These are phyloP conservation scores for Phaeomoniella chlamydospora DNA, from an alignment of 2,329 filamentous ascomycete species.

Conservation along the genomic window DNA sequence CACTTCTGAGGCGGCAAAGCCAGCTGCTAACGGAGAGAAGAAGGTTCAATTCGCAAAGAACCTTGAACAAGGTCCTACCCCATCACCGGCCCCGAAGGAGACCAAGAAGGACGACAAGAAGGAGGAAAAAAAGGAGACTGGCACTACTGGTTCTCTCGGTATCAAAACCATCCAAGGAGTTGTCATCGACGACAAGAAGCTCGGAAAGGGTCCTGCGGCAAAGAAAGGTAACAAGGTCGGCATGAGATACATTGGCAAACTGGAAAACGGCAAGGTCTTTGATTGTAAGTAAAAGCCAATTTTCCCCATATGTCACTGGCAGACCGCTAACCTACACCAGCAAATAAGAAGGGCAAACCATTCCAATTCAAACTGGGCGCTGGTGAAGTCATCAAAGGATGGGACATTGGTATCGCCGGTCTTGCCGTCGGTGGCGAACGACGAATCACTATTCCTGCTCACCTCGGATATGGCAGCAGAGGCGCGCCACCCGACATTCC, in stretches of 20 bases:
- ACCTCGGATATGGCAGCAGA: conserved; percentile 81
- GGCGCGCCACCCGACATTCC: conserved; percentile 65
- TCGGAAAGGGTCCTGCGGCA: conserved; percentile 66
- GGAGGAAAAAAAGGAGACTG: conserved; percentile 28
- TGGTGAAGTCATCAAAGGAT: conserved; percentile 96
- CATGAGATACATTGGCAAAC: conserved; percentile 98
- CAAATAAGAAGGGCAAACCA: conserved; percentile 98
- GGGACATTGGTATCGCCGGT: conserved; percentile 87
- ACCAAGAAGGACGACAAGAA: conserved; percentile 26
- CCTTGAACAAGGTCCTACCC: conserved; percentile 89
- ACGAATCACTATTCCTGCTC: conserved; percentile 74
- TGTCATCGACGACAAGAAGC: conserved; percentile 88
- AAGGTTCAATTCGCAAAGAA: conserved; percentile 99
- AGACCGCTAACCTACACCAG: conserved; percentile 25
- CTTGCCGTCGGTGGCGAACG: conserved; percentile 92
- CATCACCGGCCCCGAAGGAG: conserved; percentile 31
- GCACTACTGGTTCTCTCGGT: conserved; percentile 42
- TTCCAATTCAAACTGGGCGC: conserved; percentile 91
- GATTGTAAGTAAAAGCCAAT: conserved; percentile 50
- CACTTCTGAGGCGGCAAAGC: conserved; percentile 39
- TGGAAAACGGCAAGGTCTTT: conserved; percentile 86
- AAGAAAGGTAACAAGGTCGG: conserved; percentile 85
- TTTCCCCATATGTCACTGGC: neutral
- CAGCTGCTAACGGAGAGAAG: conserved; percentile 52
- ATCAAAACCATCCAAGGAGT: conserved; percentile 77